Percentiles rank a stretch among this genome's conserved stretches.
These are phyloP conservation scores for Pleurotus djamor DNA, from an alignment of 768 basidiomycete genomes.

Conservation along the genomic window DNA sequence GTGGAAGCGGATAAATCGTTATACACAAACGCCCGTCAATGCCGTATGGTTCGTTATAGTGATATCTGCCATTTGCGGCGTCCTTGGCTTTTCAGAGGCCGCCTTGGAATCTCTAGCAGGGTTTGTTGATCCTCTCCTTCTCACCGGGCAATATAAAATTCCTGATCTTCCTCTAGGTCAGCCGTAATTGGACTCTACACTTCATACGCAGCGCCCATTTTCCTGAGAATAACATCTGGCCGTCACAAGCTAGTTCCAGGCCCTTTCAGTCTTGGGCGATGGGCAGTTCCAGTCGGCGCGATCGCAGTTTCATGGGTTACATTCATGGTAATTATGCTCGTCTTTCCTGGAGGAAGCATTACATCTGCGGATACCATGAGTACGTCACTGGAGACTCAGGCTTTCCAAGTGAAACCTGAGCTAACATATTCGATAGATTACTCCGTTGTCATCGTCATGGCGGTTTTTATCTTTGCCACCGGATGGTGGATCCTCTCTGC, in stretches of 20 bases:
- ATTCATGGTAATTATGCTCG: slow-evolving; percentile 56
- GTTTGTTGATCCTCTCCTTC: slow-evolving; percentile 28
- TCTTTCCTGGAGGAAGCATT: slow-evolving; percentile 49
- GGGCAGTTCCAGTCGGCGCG: slow-evolving; percentile 57
- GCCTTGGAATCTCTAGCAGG: slow-evolving; percentile 68
- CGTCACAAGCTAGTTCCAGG: slow-evolving; percentile 56
- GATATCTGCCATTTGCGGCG: slow-evolving; percentile 52
- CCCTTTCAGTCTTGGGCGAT: slow-evolving; percentile 57
- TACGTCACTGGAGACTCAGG: slow-evolving; percentile 26
- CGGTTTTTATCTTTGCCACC: slow-evolving; percentile 63
- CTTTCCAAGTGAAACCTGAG: background rate
- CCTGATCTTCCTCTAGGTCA: slow-evolving; percentile 36
- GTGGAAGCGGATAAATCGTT: slow-evolving; percentile 61
- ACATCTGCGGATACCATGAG: slow-evolving; percentile 51
- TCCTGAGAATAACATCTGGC: slow-evolving; percentile 70
- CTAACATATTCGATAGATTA: slow-evolving; percentile 44
- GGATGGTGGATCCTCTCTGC: slow-evolving; percentile 67
- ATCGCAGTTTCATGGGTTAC: slow-evolving; percentile 66
- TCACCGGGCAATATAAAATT: background rate
- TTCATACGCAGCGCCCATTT: slow-evolving; percentile 66
- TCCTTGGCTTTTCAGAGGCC: slow-evolving; percentile 63
- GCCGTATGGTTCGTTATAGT: slow-evolving; percentile 76
- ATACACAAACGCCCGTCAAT: slow-evolving; percentile 69
- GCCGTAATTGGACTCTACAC: slow-evolving; percentile 72
- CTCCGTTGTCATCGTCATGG: slow-evolving; percentile 61